Conservation (phyloP, 768 basidiomycete genomes). For the Tephrocybe sp. region DNA sequence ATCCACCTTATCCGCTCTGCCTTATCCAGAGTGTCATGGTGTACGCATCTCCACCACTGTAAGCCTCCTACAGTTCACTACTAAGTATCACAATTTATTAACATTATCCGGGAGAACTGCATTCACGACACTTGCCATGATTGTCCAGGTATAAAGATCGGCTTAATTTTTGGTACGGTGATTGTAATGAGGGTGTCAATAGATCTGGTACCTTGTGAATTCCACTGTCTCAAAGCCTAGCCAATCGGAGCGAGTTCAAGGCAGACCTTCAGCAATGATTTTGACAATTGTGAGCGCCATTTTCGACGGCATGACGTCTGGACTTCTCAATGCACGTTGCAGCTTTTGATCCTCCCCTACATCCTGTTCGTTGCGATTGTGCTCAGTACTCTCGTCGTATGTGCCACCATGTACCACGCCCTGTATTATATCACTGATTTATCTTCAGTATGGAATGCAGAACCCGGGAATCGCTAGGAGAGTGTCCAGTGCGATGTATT, state of each 20-base stretch:
- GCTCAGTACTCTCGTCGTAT: slow-evolving; percentile 19
- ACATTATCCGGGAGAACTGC: slow-evolving; percentile 15
- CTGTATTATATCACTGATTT: neutral
- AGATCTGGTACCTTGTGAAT: slow-evolving; percentile 25
- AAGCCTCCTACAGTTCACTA: neutral
- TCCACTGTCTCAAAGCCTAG: slow-evolving; percentile 6
- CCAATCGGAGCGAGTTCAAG: neutral
- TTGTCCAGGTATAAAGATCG: slow-evolving; percentile 16
- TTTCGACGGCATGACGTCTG: no score
- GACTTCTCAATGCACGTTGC: neutral
- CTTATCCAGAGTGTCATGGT: slow-evolving; percentile 24
- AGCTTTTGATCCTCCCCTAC: slow-evolving; percentile 23
- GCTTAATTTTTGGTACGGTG: neutral
- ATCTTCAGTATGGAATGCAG: slow-evolving; percentile 14
- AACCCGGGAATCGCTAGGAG: slow-evolving; percentile 14
- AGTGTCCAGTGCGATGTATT: slow-evolving; percentile 26
- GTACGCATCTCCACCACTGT: slow-evolving; percentile 22
- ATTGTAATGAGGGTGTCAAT: neutral
- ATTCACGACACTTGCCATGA: slow-evolving; percentile 22
- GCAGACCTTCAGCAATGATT: neutral
- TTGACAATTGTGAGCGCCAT: slow-evolving; percentile 5
- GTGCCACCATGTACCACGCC: neutral
- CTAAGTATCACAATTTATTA: neutral
- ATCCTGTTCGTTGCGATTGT: slow-evolving; percentile 18
- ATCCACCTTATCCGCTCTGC: slow-evolving; percentile 23